phyloP scores from a whole-genome alignment of 2,329 filamentous ascomycete species.

The Ceratocystis diversiconidia region DNA sequence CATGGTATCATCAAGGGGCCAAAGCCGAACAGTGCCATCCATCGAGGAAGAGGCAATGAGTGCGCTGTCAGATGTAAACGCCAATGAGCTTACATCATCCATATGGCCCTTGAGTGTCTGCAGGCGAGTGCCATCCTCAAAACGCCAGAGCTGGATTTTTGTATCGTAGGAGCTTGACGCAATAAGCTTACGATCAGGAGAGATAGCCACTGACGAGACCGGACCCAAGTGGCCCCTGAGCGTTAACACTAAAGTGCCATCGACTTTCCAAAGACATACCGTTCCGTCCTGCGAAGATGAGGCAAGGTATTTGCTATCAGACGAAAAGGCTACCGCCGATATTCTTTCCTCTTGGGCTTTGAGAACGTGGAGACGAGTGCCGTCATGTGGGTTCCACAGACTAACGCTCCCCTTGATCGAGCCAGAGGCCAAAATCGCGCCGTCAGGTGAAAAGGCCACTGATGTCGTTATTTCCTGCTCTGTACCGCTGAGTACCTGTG shows the following conservation, averaged over 20 bases:
- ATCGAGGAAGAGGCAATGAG: not conserved
- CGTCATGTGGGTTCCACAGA: not conserved
- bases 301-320: not conserved
- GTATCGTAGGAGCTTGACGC: not conserved
- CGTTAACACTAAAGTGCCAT: not conserved
- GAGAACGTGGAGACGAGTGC: too few relatives aligned
- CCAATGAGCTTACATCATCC: not conserved
- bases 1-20: not conserved
- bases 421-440: not conserved
- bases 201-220: not conserved
- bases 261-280: conserved; percentile 9
- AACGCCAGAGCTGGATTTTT: not conserved
- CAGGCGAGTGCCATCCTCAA: not conserved
- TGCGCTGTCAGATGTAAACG: not conserved
- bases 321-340: conserved; percentile 11
- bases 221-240: not conserved
- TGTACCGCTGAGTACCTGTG: not conserved
- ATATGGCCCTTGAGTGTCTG: not conserved
- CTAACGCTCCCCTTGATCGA: not conserved
- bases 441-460: not conserved
- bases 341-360: not conserved
- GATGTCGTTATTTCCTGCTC: not conserved
- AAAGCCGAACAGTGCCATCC: not conserved
- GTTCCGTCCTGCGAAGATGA: conserved; percentile 1
- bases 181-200: not conserved